Base-by-base conservation (phyloP, 306 rosid species). In the Prunus mira region DNA sequence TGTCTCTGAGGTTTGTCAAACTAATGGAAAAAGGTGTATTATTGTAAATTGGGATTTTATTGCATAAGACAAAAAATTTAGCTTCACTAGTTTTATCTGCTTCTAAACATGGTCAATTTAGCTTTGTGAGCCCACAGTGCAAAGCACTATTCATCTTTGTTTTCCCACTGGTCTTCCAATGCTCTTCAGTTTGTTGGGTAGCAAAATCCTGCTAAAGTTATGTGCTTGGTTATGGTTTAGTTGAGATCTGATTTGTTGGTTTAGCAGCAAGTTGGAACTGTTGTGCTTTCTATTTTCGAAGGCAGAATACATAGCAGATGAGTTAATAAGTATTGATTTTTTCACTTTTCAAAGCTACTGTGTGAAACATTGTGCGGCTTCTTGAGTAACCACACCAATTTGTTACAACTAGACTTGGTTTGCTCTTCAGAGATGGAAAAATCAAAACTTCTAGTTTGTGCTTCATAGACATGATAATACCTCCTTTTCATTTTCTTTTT, bases 241-340 rank as follows among this genome's bases (percentile, higher is more conserved):
- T 32, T 73, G 27, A 61, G 60, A 52, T 73, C 65, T 73, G 46
- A 28, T 10, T 19, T 43, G 54, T 58, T 28, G 25, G 32, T 73
- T 73, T 63, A 0, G 76, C 54, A 55, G 46, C n/a, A 25, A 43
- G 25, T 72, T 71, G 11, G 65, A 55, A 41, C 34, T 63, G 2
- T 46, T 58, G 60, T 62, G n/a, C 19, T 73, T 73, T 61, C 30
- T 17, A 13, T 46, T 46, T 73, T 19, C 22, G 43, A 60, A 73
- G 20, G 67, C 43, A 30, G 20, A 17, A 6, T 30, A 58, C 2
- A 61, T 61, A 61, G 65, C 27, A 18, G 60, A 46, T 19, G 67
- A 46, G 47, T 34, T 34, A 34, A 34, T 34, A 34, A 34, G 41
- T 34, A 5, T 34, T 34, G 41, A 5, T 34, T 34, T 12, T 38